Evolutionary conservation across 768 basidiomycete species (phyloP).

Genomic region (Naganishia kalamii): DNA sequence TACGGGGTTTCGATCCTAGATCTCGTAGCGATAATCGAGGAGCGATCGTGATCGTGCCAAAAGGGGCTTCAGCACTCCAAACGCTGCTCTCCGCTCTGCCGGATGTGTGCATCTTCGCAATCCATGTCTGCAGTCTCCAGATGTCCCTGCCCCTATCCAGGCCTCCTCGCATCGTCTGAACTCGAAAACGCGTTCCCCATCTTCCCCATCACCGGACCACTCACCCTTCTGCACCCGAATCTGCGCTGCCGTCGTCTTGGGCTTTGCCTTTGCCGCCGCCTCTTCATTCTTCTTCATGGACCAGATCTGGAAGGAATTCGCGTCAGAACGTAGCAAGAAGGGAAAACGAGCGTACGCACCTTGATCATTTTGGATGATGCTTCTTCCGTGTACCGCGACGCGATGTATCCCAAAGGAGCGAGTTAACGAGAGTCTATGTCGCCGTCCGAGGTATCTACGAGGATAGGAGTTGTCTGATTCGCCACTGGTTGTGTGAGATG

Average conservation of each 20-base stretch:
- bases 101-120: too few relatives aligned
- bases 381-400: background rate
- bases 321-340: background rate
- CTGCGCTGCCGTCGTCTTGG: conserved; percentile 96
- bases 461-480: background rate
- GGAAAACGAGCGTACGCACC: conserved; percentile 25
- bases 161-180: background rate
- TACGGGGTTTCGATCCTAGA: too few relatives aligned
- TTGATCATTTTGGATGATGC: conserved; percentile 37
- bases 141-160: too few relatives aligned
- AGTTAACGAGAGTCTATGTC: background rate
- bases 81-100: too few relatives aligned
- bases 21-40: too few relatives aligned
- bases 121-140: too few relatives aligned
- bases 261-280: conserved; percentile 92
- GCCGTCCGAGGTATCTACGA: background rate
- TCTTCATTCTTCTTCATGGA: conserved; percentile 99
- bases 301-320: conserved; percentile 68
- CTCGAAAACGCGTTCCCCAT: background rate
- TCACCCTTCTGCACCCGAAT: conserved; percentile 98
- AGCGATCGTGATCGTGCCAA: too few relatives aligned
- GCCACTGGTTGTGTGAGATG: background rate
- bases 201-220: conserved; percentile 19
- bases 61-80: too few relatives aligned
- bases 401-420: background rate